Evolutionary conservation across 2,329 filamentous ascomycete species (phyloP).

Genomic region (Fusarium ambrosium): DNA sequence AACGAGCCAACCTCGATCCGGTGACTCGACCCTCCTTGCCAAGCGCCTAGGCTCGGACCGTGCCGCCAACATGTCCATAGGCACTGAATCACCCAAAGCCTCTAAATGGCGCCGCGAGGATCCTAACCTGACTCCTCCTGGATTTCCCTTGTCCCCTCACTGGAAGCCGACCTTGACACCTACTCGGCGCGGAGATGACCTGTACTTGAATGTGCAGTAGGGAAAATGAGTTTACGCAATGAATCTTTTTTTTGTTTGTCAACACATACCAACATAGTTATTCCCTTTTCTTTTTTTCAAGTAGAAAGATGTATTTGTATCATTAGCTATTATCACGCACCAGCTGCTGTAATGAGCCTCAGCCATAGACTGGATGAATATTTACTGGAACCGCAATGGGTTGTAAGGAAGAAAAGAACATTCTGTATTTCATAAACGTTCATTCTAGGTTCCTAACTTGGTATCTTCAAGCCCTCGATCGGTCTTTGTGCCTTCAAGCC

Average conservation of each 20-base stretch:
- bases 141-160: slow-evolving; percentile 37
- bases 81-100: slow-evolving; percentile 30
- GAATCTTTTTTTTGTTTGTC: slow-evolving; percentile 17
- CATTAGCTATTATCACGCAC: slow-evolving; percentile 35
- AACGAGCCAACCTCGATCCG: slow-evolving; percentile 43
- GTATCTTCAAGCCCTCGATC: background rate
- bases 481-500: background rate
- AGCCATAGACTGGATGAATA: slow-evolving; percentile 38
- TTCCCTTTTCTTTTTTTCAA: slow-evolving; percentile 13
- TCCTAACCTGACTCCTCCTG: slow-evolving; percentile 23
- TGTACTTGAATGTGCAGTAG: slow-evolving; percentile 70
- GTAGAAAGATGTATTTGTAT: slow-evolving; percentile 37
- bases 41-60: slow-evolving; percentile 66
- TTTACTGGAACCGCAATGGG: slow-evolving; percentile 13
- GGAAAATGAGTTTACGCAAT: slow-evolving; percentile 1
- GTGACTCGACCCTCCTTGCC: slow-evolving; percentile 61
- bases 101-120: slow-evolving; percentile 37
- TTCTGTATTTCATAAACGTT: slow-evolving; percentile 43
- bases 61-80: slow-evolving; percentile 61
- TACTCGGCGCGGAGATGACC: slow-evolving; percentile 73
- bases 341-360: slow-evolving; percentile 39
- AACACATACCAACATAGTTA: slow-evolving; percentile 15
- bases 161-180: slow-evolving; percentile 74
- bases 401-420: slow-evolving; percentile 24
- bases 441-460: slow-evolving; percentile 39